Evolutionary conservation across 805 yeast species (phyloP).

Genomic region (Saccharomycopsis sp.): DNA sequence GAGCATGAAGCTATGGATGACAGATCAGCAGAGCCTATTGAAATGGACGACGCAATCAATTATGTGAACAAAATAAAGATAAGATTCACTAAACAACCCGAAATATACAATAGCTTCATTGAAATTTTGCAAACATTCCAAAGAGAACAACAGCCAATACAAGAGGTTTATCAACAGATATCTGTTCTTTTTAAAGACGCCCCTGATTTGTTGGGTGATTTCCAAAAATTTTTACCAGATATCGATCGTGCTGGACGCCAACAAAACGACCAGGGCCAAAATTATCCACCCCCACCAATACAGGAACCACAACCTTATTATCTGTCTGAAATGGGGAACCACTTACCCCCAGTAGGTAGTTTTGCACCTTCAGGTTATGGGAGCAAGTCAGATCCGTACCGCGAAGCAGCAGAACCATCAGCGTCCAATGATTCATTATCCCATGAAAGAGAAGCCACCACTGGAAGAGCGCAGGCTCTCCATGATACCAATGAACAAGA

Average conservation of each 20-base stretch:
- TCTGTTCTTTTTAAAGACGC: conserved; percentile 82
- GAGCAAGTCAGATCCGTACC: background rate
- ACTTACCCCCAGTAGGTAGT: conserved; percentile 82
- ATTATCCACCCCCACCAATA: conserved; percentile 12
- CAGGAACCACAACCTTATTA: conserved; percentile 14
- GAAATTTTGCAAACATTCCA: conserved; percentile 96
- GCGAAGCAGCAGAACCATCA: background rate
- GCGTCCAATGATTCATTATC: background rate
- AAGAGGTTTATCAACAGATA: conserved; percentile 92
- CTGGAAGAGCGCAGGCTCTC: too few species aligned
- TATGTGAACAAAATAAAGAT: conserved; percentile 95
- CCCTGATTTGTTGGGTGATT: conserved; percentile 90
- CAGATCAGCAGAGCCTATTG: conserved; percentile 37
- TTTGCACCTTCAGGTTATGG: conserved; percentile 66
- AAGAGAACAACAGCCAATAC: conserved; percentile 89
- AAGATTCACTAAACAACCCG: conserved; percentile 88
- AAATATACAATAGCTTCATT: conserved; percentile 86
- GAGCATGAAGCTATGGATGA: conserved; percentile 5
- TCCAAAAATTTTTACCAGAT: conserved; percentile 92
- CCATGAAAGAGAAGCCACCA: background rate
- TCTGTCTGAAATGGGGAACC: conserved; percentile 25
- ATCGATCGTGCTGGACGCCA: conserved; percentile 13
- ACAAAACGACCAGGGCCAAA: conserved; percentile 25
- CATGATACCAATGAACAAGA: conserved; percentile 39
- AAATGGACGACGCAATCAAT: conserved; percentile 93